Conservation (phyloP, 2,329 filamentous ascomycete species). For the Samsoniella hepiali region DNA sequence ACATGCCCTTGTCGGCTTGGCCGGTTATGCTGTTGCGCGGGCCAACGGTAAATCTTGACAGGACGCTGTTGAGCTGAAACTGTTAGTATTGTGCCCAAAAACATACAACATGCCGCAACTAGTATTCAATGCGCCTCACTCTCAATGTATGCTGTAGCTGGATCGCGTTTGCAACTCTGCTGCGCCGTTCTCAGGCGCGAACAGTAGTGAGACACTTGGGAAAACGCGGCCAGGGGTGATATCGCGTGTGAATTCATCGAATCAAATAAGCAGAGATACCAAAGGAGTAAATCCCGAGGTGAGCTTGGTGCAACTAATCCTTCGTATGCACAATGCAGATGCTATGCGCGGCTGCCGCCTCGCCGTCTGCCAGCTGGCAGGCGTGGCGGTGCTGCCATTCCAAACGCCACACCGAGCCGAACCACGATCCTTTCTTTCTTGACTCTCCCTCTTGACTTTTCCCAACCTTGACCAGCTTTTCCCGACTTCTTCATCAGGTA, state of each 20-base stretch:
- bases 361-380: conserved; percentile 3
- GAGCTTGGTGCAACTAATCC: background rate
- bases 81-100: background rate
- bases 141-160: too few relatives aligned
- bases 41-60: background rate
- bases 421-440: too few relatives aligned
- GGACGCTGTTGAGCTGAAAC: background rate
- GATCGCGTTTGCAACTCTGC: background rate
- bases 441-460: background rate
- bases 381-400: background rate
- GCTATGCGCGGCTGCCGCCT: background rate
- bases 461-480: background rate
- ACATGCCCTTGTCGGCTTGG: background rate
- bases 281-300: background rate
- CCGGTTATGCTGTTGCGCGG: background rate
- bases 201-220: too few relatives aligned
- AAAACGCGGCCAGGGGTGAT: too few relatives aligned
- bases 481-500: background rate
- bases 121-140: background rate
- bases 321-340: background rate
- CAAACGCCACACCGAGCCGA: background rate
- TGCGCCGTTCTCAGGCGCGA: too few relatives aligned
- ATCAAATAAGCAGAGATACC: background rate
- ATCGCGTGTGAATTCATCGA: background rate
- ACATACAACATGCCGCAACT: background rate